These are phyloP conservation scores for Flammula alnicola DNA, from an alignment of 1,284 basidiomycete genomes.

Conservation along the genomic window DNA sequence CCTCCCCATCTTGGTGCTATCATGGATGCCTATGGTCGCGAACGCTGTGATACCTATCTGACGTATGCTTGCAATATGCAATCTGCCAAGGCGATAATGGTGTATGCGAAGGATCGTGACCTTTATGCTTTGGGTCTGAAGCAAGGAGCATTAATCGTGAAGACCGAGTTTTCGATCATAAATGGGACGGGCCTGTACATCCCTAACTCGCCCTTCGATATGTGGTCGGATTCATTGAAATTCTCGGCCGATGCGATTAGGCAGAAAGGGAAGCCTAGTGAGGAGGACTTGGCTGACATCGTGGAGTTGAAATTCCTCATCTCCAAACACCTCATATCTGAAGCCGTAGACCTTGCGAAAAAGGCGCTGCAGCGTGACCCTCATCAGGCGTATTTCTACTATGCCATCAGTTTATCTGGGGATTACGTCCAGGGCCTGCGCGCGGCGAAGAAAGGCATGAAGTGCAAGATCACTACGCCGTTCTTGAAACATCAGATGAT, in stretches of 20 bases:
- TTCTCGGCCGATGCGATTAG: slow-evolving; percentile 57
- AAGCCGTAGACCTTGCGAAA: slow-evolving; percentile 47
- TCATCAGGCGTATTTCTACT: slow-evolving; percentile 58
- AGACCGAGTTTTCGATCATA: too few species aligned
- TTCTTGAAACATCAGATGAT: slow-evolving; percentile 56
- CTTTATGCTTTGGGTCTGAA: too few species aligned
- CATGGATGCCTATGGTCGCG: too few species aligned
- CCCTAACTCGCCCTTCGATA: slow-evolving; percentile 60
- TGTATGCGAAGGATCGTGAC: too few species aligned
- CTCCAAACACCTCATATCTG: slow-evolving; percentile 44
- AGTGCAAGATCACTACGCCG: slow-evolving; percentile 48
- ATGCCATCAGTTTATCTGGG: slow-evolving; percentile 49
- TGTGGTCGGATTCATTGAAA: slow-evolving; percentile 58
- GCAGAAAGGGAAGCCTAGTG: slow-evolving; percentile 35
- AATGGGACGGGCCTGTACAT: too few species aligned
- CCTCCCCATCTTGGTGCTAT: too few species aligned
- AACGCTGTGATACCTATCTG: too few species aligned
- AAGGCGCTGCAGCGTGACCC: slow-evolving; percentile 53
- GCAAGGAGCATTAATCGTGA: too few species aligned
- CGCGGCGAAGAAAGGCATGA: slow-evolving; percentile 59
- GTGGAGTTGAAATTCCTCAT: slow-evolving; percentile 61
- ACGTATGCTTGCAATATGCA: too few species aligned
- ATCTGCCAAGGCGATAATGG: too few species aligned
- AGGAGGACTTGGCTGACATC: slow-evolving; percentile 57
- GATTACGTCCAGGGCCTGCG: slow-evolving; percentile 40